phyloP scores from a whole-genome alignment of 768 basidiomycete species.

The Phlebiopsis gigantea region DNA sequence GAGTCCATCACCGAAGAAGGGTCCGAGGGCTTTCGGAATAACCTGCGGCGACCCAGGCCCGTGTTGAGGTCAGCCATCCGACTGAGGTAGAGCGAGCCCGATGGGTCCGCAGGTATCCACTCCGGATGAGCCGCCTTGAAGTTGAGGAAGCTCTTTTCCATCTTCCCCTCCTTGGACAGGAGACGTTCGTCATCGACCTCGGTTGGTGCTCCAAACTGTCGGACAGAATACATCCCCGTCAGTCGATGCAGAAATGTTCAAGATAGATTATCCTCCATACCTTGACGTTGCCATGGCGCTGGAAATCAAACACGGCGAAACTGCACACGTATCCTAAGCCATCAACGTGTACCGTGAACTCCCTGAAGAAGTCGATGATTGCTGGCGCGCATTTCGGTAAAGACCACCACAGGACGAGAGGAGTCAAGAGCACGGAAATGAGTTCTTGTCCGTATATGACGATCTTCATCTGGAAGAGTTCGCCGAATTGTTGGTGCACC shows the following conservation, averaged over 20 bases:
- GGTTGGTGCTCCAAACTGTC: constrained; percentile 81
- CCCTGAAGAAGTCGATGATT: constrained; percentile 96
- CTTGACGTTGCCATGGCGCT: constrained; percentile 89
- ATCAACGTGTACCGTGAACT: constrained; percentile 95
- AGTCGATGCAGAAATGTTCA: not conserved
- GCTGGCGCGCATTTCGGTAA: constrained; percentile 85
- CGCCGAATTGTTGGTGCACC: constrained; percentile 89
- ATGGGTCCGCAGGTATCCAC: constrained; percentile 90
- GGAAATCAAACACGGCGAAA: constrained; percentile 98
- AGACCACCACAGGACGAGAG: constrained; percentile 91
- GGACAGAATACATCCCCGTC: not conserved
- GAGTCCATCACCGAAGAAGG: constrained; percentile 15
- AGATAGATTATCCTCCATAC: constrained; percentile 35
- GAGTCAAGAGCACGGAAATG: constrained; percentile 87
- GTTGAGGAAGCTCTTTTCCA: constrained; percentile 97
- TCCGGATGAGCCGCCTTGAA: constrained; percentile 97
- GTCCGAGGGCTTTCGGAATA: constrained; percentile 22
- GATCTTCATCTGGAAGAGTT: constrained; percentile 91
- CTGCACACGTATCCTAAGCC: constrained; percentile 96
- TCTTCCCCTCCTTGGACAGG: constrained; percentile 90
- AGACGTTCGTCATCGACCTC: constrained; percentile 63
- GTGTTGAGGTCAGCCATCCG: constrained; percentile 71
- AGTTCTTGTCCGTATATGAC: constrained; percentile 84
- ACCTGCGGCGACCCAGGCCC: constrained; percentile 20
- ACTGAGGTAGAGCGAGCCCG: constrained; percentile 85